Evolutionary conservation across 2,329 filamentous ascomycete genomes (phyloP), one percentile per base, ranked within the genome.

Genomic region (Epichloe gansuensis): DNA sequence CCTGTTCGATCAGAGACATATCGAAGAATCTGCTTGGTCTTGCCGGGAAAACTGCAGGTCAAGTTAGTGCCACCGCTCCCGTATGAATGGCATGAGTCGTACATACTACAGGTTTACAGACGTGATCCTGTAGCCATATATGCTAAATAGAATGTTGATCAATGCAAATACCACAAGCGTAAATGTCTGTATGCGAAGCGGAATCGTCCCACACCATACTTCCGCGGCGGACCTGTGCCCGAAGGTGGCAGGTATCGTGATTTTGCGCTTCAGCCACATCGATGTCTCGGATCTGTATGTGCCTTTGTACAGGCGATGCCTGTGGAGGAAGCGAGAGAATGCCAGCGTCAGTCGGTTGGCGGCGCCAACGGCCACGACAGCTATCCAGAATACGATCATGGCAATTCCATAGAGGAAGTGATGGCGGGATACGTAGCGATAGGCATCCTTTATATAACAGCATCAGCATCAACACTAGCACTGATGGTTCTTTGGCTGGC

Each of bases 1-100:
- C 82, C 82, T 0, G 81, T 82, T 9, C 83, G 74, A 54, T 85
- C 81, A 0, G 79, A 77, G 0, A 80, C 69, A 51, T 81, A 84
- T 1, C 81, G 76, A 41, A 70, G 67, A 0, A 66, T 45, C 52
- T 74, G 72, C 5, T 60, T 63, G 2, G 60, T 60, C 0, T 58
- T 51, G 0, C 59, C 55, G 0, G 65, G 61, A 49, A 67, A 74
- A 55, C 70, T 73, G 25, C 9, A 45, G 49, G 5, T 8, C 21
- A 23, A 6, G 11, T 43, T 27, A 50, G 40, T 5, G 5, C 3
- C 38, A 27, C 17, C 9, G 7, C 12, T 13, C 23, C 1, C 13
- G n/a, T 3, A 23, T 17, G 8, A 9, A 11, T 35, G 23, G 2
- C 27, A 25, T 7, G 23, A 11, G 4, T 21, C 17, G 17, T 11